phyloP scores from a whole-genome alignment of 805 yeast species.

The Komagataella populi region DNA sequence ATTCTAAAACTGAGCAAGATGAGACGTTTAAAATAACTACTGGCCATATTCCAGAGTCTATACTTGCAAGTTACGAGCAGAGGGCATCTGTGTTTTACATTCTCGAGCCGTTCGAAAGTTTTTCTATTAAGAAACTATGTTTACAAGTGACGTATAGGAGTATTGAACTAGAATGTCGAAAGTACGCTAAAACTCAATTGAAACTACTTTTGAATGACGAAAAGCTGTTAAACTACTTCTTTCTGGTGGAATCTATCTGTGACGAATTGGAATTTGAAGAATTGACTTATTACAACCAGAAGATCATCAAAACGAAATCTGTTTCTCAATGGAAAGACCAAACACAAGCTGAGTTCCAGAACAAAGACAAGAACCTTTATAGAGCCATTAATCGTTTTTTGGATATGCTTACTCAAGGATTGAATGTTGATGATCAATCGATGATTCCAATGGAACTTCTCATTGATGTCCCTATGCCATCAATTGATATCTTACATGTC shows the following conservation, averaged over 20 bases:
- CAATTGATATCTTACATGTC: conserved; percentile 44
- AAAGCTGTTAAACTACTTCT: conserved; percentile 9
- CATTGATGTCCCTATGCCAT: conserved; percentile 52
- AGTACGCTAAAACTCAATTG: conserved; percentile 11
- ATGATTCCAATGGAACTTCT: neutral
- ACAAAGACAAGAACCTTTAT: neutral
- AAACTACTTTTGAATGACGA: conserved; percentile 3
- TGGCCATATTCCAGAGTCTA: conserved; percentile 17
- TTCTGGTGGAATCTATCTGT: conserved; percentile 10
- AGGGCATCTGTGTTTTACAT: conserved; percentile 50
- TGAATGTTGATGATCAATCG: conserved; percentile 1
- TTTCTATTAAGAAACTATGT: conserved; percentile 12
- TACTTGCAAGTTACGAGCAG: conserved; percentile 56
- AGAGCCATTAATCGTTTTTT: neutral
- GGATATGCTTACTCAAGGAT: neutral
- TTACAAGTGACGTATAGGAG: conserved; percentile 32
- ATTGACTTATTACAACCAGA: neutral
- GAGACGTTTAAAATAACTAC: conserved; percentile 13
- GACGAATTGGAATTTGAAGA: conserved; percentile 7
- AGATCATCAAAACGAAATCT: conserved; percentile 2
- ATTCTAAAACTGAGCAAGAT: conserved; percentile 13
- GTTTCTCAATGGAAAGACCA: neutral
- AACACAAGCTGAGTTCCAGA: conserved; percentile 6
- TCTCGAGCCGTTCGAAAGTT: conserved; percentile 17
- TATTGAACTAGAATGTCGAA: conserved; percentile 28